Percentiles rank a stretch among this genome's conserved stretches.
These are phyloP conservation scores for Oryza coarctata DNA, from an alignment of 176 grass and related monocot species.

Conservation along the genomic window DNA sequence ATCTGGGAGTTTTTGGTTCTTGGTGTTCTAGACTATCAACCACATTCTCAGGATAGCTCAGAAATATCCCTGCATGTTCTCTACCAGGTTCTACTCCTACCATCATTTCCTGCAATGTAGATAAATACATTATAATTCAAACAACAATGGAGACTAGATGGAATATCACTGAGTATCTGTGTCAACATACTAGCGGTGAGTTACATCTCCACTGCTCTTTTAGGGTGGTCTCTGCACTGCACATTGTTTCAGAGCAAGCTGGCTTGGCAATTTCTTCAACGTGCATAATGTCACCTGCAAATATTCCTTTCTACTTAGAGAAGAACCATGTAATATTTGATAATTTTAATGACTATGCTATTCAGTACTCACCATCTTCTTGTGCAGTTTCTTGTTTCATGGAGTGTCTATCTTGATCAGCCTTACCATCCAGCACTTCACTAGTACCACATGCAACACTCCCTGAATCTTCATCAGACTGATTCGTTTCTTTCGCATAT, in stretches of 20 bases:
- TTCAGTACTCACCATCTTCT: conserved; percentile 28
- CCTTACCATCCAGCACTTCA: conserved; percentile 11
- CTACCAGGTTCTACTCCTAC: conserved; percentile 16
- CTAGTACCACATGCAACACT: conserved; percentile 18
- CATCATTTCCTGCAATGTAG: conserved; percentile 31
- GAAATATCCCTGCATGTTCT: not conserved
- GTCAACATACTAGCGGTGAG: conserved; percentile 19
- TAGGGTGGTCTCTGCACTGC: not conserved
- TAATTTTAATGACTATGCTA: not conserved
- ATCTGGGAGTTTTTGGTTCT: conserved; percentile 40
- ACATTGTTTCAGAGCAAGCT: conserved; percentile 9
- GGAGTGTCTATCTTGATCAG: conserved; percentile 29
- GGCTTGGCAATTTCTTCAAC: conserved; percentile 19
- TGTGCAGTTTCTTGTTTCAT: conserved; percentile 28
- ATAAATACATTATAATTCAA: conserved; percentile 19
- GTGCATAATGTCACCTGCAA: conserved; percentile 23
- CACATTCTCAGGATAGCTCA: conserved; percentile 29
- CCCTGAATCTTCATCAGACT: not conserved
- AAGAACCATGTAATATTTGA: not conserved
- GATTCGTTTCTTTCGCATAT: conserved; percentile 20
- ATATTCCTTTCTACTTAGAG: conserved; percentile 3
- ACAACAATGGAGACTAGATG: not conserved
- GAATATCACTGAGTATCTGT: not conserved
- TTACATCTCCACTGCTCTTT: conserved; percentile 29
- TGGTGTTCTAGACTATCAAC: conserved; percentile 11